A percentile compares a stretch with the other conserved stretches of the same genome.
Evolutionary conservation across 208 protist genomes (phyloP).

Genomic region (Phytomonas sp.): DNA sequence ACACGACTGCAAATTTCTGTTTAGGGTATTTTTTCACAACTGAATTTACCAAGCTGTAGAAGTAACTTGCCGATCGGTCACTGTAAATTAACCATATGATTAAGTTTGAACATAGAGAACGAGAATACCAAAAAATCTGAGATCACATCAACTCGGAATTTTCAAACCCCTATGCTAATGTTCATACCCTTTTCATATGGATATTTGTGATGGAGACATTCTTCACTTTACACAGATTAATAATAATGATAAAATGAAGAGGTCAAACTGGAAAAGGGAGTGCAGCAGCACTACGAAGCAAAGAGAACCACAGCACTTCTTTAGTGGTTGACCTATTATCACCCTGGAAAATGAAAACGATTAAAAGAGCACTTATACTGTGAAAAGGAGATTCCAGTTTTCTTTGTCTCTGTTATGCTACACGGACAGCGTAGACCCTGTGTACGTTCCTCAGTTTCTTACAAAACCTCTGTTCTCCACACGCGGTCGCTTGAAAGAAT

Average conservation of each 20-base stretch:
- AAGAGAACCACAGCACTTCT: not conserved
- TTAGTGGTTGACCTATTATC: not conserved
- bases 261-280: not conserved
- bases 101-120: not conserved
- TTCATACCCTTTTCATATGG: not conserved
- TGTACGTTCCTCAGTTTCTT: slow-evolving; percentile 1
- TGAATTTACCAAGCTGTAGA: not conserved
- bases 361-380: slow-evolving; percentile 5
- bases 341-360: not conserved
- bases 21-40: not conserved
- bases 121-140: not conserved
- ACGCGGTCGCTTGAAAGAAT: slow-evolving; percentile 50
- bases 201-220: not conserved
- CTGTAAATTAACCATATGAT: not conserved
- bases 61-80: not conserved
- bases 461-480: slow-evolving; percentile 23
- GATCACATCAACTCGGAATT: not conserved
- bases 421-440: not conserved
- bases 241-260: not conserved
- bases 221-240: not conserved
- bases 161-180: not conserved
- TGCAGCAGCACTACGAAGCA: not conserved
- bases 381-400: slow-evolving; percentile 4
- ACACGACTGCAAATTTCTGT: not conserved
- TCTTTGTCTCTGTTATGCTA: slow-evolving; percentile 2